phyloP scores from a whole-genome alignment of 345 rosid genomes.

The Euphorbia peplus region DNA sequence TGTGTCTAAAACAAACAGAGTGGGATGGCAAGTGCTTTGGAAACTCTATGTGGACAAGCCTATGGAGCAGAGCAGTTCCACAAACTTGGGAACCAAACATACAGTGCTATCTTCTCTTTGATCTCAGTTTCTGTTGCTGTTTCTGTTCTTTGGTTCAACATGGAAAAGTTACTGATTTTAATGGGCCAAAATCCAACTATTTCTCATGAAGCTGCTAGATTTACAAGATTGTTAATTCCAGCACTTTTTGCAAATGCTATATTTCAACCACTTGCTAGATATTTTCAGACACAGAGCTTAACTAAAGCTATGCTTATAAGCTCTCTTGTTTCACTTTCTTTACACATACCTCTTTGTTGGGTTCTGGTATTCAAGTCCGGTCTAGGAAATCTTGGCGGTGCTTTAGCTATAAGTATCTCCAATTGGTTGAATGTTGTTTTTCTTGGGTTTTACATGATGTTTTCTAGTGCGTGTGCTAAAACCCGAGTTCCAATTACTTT shows the following conservation, averaged over 20 bases:
- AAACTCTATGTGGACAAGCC: slow-evolving; percentile 24
- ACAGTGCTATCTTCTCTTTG: slow-evolving; percentile 20
- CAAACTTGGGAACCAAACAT: slow-evolving; percentile 22
- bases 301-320: slow-evolving; percentile 22
- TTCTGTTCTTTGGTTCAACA: slow-evolving; percentile 19
- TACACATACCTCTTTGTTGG: slow-evolving; percentile 29
- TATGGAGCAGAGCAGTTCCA: slow-evolving; percentile 23
- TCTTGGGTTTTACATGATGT: slow-evolving; percentile 15
- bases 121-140: slow-evolving; percentile 5
- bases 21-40: slow-evolving; percentile 22
- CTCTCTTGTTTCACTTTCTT: slow-evolving; percentile 10
- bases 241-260: slow-evolving; percentile 20
- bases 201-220: slow-evolving; percentile 22
- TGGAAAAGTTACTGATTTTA: slow-evolving; percentile 14
- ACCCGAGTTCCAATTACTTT: slow-evolving; percentile 19
- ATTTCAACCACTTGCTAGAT: slow-evolving; percentile 22
- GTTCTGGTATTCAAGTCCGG: slow-evolving; percentile 22
- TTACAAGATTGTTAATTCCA: slow-evolving; percentile 20
- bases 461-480: slow-evolving; percentile 22
- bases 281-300: slow-evolving; percentile 23
- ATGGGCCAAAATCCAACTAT: slow-evolving; percentile 22
- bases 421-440: slow-evolving; percentile 29
- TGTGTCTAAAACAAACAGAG: too few relatives aligned
- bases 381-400: slow-evolving; percentile 21
- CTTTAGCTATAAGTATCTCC: slow-evolving; percentile 21